Evolutionary conservation across 176 grass and related monocot genomes (phyloP), one percentile per base, ranked within the genome.

Genomic region (Dactylis glomerata): DNA sequence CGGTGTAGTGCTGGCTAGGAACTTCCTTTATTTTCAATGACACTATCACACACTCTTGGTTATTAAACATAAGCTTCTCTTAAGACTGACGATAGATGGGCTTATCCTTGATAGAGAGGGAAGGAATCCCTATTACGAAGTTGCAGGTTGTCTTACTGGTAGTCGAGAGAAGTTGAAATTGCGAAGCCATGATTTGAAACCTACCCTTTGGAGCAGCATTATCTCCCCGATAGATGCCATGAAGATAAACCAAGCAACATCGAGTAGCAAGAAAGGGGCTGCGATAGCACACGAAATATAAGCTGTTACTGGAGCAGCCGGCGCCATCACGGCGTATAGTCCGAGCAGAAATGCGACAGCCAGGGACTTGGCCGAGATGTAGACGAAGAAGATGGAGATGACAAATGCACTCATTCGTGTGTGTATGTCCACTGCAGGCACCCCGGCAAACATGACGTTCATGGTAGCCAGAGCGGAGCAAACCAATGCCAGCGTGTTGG

Each of bases 401-500:
- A 36, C 19, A 37, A 59, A 88, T n/a, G 47, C 68, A 1, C 37
- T 75, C 81, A 91, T 91, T 12, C 84, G 76, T 3, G 83, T 57
- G 63, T 75, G 86, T 30, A 85, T 85, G 45, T 84, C 37, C 50
- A 87, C 55, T 9, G 81, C 76, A 19, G 86, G 31, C 10, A 85
- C 84, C 89, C 89, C 83, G 46, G 86, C 79, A 33, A 84, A 91
- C 69, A 76, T 84, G 56, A 91, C 79, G 45, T 68, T 49, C 7
- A 76, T 71, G 19, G 84, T 86, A 0, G 76, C 75, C 15, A 72
- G 0, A 22, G 80, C 33, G 20, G 92, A 84, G 77, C 61, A 86
- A 22, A 77, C 67, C 51, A 92, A 83, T 16, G 92, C 92, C 52
- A 93, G 15, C 5, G 86, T 81, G 77, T 86, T 85, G 41, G 85